Conservation (phyloP, 352 stramenopile genomes). For the Thalassiosira hispida region DNA sequence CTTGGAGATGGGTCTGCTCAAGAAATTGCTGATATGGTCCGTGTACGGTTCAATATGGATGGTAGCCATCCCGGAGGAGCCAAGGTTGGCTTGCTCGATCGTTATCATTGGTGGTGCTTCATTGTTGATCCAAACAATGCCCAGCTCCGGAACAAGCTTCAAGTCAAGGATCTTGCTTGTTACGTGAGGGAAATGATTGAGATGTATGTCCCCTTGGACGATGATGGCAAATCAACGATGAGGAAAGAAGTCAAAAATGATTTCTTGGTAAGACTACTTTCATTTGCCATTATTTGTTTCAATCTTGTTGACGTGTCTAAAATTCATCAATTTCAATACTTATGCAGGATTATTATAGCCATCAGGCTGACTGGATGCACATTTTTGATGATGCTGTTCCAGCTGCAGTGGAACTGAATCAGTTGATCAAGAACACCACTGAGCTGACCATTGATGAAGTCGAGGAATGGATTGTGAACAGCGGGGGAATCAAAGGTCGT, state of each 20-base stretch:
- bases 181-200: not conserved
- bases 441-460: not conserved
- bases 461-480: slow-evolving; percentile 1
- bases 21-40: slow-evolving; percentile 7
- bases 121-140: not conserved
- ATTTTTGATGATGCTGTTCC: slow-evolving; percentile 3
- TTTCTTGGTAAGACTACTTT: not conserved
- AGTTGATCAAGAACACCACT: not conserved
- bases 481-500: not conserved
- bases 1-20: not conserved
- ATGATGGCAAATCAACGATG: not conserved
- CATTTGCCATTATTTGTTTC: not conserved
- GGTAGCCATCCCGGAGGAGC: not conserved
- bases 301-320: no score
- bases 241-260: not conserved
- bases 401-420: not conserved
- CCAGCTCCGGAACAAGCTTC: not conserved
- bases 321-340: no score
- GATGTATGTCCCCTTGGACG: not conserved
- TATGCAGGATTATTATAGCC: no score
- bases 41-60: slow-evolving; percentile 16
- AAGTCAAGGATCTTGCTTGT: not conserved
- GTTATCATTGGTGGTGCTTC: not conserved
- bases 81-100: slow-evolving; percentile 15
- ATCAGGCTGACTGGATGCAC: no score